Percentiles rank a stretch among this genome's conserved stretches.
Conservation (phyloP, 768 basidiomycete species). For the Termitomyces sp. region DNA sequence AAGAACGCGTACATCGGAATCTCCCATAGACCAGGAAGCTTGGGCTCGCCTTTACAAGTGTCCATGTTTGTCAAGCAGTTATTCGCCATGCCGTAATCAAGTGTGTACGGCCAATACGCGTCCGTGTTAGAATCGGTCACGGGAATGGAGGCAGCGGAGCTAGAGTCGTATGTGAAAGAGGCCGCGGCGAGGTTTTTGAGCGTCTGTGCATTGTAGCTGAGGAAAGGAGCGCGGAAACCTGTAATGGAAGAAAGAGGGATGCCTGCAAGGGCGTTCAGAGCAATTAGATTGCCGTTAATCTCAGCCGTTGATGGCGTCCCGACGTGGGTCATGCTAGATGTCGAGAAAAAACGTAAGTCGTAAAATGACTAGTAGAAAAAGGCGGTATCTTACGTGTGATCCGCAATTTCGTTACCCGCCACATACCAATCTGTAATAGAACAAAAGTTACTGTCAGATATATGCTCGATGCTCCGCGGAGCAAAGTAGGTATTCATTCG, state of each 20-base stretch:
- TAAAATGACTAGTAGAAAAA: neutral
- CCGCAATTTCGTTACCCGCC: conserved; percentile 79
- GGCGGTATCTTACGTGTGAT: conserved; percentile 52
- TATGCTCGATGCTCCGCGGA: neutral
- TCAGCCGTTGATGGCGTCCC: conserved; percentile 56
- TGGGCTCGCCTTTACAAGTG: conserved; percentile 63
- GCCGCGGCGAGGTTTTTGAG: conserved; percentile 48
- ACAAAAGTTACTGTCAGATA: neutral
- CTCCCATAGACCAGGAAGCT: conserved; percentile 78
- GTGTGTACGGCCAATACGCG: conserved; percentile 80
- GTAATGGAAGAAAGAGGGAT: conserved; percentile 59
- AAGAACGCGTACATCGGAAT: conserved; percentile 81
- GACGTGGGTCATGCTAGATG: conserved; percentile 71
- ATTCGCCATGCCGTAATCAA: conserved; percentile 77
- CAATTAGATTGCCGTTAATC: conserved; percentile 73
- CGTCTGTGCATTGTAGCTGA: conserved; percentile 60
- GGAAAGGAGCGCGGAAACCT: conserved; percentile 76
- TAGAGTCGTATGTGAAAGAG: conserved; percentile 70
- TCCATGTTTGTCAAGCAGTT: conserved; percentile 54
- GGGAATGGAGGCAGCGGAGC: conserved; percentile 51
- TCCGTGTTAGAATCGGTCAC: conserved; percentile 64
- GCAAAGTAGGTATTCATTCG: neutral
- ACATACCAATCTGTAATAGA: conserved; percentile 60
- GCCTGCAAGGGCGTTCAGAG: conserved; percentile 72
- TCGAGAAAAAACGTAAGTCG: neutral